These are phyloP conservation scores for Populus hybrid DNA, from an alignment of 441 rosid genomes.

Conservation along the genomic window DNA sequence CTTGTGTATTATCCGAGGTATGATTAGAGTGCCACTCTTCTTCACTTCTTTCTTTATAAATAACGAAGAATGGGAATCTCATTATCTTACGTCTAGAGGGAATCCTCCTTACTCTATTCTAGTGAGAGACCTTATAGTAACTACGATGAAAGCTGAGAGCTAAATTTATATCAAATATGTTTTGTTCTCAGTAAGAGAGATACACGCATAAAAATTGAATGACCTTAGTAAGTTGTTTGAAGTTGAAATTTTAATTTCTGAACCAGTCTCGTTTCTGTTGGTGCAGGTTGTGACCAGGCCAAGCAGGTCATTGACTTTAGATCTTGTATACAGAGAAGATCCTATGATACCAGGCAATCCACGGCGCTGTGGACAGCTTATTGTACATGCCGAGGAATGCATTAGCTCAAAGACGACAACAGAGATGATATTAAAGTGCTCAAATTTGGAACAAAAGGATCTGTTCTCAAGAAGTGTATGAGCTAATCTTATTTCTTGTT, in stretches of 20 bases:
- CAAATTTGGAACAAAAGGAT: slow-evolving; percentile 72
- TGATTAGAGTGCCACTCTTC: slow-evolving; percentile 7
- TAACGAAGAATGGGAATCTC: slow-evolving; percentile 11
- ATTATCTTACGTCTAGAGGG: too few relatives aligned
- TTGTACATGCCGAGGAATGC: slow-evolving; percentile 84
- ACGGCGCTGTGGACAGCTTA: slow-evolving; percentile 52
- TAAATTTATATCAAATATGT: not conserved
- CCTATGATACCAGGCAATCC: slow-evolving; percentile 32
- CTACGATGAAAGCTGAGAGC: not conserved
- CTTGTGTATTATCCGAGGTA: slow-evolving; percentile 81
- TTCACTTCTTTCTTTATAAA: slow-evolving; percentile 5
- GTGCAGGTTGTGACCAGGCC: slow-evolving; percentile 68
- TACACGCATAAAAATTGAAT: not conserved
- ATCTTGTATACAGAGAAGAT: slow-evolving; percentile 56
- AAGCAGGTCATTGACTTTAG: slow-evolving; percentile 58
- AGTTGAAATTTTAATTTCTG: not conserved
- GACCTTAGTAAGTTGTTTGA: not conserved
- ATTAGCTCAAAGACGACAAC: slow-evolving; percentile 63
- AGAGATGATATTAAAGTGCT: slow-evolving; percentile 72
- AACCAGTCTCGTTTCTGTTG: not conserved
- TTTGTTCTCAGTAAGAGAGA: not conserved
- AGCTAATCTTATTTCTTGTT: slow-evolving; percentile 14
- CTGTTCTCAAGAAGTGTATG: slow-evolving; percentile 84
- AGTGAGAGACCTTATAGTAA: not conserved
- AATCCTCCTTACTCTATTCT: not conserved